phyloP scores from a whole-genome alignment of 2,329 filamentous ascomycete species.

The Hypoxylon sp. region DNA sequence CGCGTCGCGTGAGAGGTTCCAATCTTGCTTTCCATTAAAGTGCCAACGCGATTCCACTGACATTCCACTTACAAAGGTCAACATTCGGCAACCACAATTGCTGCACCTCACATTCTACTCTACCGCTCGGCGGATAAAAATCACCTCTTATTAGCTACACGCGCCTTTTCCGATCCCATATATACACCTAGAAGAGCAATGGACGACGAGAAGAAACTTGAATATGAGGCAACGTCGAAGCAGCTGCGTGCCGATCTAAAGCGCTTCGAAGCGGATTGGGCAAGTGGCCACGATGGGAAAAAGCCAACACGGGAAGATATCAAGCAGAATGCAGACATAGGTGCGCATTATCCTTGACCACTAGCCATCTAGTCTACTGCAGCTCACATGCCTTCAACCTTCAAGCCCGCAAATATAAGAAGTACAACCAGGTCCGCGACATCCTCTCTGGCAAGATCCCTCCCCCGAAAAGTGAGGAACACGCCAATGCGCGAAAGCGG shows the following conservation, averaged over 20 bases:
- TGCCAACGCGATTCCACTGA: no score
- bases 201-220: slow-evolving; percentile 54
- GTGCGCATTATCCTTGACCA: slow-evolving; percentile 56
- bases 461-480: slow-evolving; percentile 50
- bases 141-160: background rate
- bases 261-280: slow-evolving; percentile 75
- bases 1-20: no score
- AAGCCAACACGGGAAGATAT: slow-evolving; percentile 80
- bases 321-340: slow-evolving; percentile 74
- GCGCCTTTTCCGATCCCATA: background rate
- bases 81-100: no score
- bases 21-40: no score
- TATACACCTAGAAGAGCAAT: slow-evolving; percentile 46
- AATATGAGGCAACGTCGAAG: slow-evolving; percentile 60
- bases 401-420: slow-evolving; percentile 76
- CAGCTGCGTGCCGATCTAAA: slow-evolving; percentile 75
- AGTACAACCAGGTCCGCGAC: slow-evolving; percentile 73
- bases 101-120: background rate
- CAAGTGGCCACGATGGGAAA: slow-evolving; percentile 65
- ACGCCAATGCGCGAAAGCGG: slow-evolving; percentile 52
- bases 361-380: background rate
- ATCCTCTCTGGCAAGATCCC: slow-evolving; percentile 62
- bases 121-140: no score
- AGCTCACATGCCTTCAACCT: slow-evolving; percentile 2
- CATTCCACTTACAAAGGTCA: no score